Conservation (phyloP, 108 stramenopile species). For the Phaeodactylum tricornutum region DNA sequence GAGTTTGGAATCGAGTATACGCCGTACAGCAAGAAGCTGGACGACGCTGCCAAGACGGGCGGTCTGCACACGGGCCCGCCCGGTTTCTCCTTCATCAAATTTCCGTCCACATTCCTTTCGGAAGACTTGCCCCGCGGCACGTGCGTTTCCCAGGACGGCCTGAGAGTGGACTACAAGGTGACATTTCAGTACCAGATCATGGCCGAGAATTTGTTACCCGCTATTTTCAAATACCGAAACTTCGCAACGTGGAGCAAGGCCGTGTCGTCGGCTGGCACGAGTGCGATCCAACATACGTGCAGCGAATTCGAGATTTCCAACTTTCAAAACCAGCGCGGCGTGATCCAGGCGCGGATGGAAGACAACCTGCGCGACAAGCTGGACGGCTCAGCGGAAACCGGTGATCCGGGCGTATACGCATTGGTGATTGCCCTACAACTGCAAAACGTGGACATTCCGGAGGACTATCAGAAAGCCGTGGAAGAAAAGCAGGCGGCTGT, state of each 20-base stretch:
- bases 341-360: constrained; percentile 27
- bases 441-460: constrained; percentile 23
- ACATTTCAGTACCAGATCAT: no score
- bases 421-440: constrained; percentile 28
- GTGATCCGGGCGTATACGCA: constrained; percentile 21
- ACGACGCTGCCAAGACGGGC: constrained; percentile 24
- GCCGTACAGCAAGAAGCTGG: constrained; percentile 23
- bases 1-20: constrained; percentile 34
- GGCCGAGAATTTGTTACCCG: no score
- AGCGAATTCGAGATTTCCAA: constrained; percentile 10
- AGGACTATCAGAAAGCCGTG: constrained; percentile 15
- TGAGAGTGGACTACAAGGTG: constrained; percentile 22
- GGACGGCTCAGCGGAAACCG: constrained; percentile 9
- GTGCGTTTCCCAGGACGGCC: constrained; percentile 37
- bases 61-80: constrained; percentile 18
- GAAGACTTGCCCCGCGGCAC: constrained; percentile 18
- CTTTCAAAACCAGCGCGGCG: constrained; percentile 29
- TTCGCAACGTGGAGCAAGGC: constrained; percentile 13
- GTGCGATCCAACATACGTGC: constrained; percentile 35
- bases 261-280: constrained; percentile 23
- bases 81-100: constrained; percentile 39
- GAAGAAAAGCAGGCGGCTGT: constrained; percentile 18
- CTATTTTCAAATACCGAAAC: no score
- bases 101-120: constrained; percentile 37
- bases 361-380: constrained; percentile 23